Conservation (phyloP, 768 basidiomycete species). For the Crassisporium funariophilum region DNA sequence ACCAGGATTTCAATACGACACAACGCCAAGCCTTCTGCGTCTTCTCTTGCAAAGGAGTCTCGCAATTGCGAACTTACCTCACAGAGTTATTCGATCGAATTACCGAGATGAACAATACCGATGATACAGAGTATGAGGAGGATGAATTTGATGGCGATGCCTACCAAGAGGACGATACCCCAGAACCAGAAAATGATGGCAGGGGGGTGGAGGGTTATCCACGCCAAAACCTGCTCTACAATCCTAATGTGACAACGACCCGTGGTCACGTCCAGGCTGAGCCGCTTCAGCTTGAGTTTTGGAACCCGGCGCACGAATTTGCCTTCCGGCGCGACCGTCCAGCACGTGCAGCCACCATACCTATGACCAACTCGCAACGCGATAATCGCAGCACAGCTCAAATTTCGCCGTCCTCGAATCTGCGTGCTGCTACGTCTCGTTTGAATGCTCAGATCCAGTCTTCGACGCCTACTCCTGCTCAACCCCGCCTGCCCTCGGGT, state of each 20-base stretch:
- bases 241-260: slow-evolving; percentile 19
- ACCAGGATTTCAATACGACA: slow-evolving; percentile 86
- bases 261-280: slow-evolving; percentile 9
- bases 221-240: slow-evolving; percentile 28
- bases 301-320: slow-evolving; percentile 33
- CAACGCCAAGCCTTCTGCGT: slow-evolving; percentile 95
- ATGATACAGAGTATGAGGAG: slow-evolving; percentile 70
- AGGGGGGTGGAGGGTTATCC: slow-evolving; percentile 37
- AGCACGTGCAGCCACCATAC: slow-evolving; percentile 25
- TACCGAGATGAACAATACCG: slow-evolving; percentile 69
- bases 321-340: slow-evolving; percentile 37
- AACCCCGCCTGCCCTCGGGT: slow-evolving; percentile 43
- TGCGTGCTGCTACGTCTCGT: slow-evolving; percentile 35
- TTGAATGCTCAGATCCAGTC: slow-evolving; percentile 40
- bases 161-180: slow-evolving; percentile 51
- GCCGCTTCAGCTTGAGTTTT: slow-evolving; percentile 11
- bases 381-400: slow-evolving; percentile 12
- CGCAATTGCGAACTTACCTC: slow-evolving; percentile 78
- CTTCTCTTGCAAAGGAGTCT: slow-evolving; percentile 90
- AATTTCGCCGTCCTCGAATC: slow-evolving; percentile 31
- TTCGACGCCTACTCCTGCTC: slow-evolving; percentile 30
- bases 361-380: slow-evolving; percentile 22
- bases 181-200: slow-evolving; percentile 41
- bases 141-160: slow-evolving; percentile 56
- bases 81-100: slow-evolving; percentile 76